Evolutionary conservation across 108 stramenopile genomes (phyloP), one percentile per base, ranked within the genome.

Genomic region (Cylindrotheca closterium): DNA sequence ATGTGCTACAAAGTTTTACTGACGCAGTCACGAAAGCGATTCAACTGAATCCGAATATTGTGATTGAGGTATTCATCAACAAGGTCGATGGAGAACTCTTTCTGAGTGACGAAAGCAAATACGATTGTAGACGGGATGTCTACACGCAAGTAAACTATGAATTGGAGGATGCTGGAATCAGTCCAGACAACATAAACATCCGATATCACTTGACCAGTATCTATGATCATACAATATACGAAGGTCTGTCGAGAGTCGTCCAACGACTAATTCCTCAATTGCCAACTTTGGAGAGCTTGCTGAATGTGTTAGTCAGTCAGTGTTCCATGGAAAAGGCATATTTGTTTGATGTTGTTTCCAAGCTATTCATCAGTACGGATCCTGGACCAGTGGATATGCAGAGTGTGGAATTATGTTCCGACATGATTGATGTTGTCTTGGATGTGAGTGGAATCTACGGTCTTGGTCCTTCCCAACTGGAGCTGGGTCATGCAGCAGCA

Each of bases 41-140:
- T 2, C 49, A 74, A 8, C 79, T 90, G 52, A 98, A 98, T 73
- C 97, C 97, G 22, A 64, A 78, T 58, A 89, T 99, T 57, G 62
- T 79, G 30, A 68, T 98, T 50, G 97, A 98, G 65, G 95, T 99
- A 1, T 98, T 99, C 72, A 94, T 99, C 32, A 97, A 99, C 93
- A 99, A 99, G 79, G 97, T 99, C 10, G 99, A 99, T 69, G 99
- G 99, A 15, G 99, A 99, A 68, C 68, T 98, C 25, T 98, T 98
- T 77, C 71, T 98, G 56, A 91, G 85, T 54, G 97, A 98, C 58
- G 98, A 99, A 63, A 86, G 92, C 66, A 98, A 98, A 78, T 90
- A 95, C 57, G 99, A 98, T 54, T 96, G 94, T 69, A 91, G 96
- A 10, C 69, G 94, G 30, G 95, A 92, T 68, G 85, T 99, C 19